These are phyloP conservation scores for Pichia sp. DNA, from an alignment of 1,139 yeast species.

Conservation along the genomic window DNA sequence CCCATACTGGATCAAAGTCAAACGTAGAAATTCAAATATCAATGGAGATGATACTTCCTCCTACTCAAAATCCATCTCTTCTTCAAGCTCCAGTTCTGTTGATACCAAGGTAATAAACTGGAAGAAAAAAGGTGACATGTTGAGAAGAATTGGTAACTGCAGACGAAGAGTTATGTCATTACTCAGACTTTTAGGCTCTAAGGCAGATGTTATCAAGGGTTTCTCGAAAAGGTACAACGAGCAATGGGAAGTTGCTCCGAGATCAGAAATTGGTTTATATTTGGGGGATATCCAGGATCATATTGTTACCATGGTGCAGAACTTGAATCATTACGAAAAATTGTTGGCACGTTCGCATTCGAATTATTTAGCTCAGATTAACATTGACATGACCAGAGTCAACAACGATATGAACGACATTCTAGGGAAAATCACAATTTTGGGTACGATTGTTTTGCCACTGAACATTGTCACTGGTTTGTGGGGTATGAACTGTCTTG, in stretches of 20 bases:
- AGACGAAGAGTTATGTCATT: conserved; percentile 92
- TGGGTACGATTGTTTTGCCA: conserved; percentile 93
- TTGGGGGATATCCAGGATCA: conserved; percentile 93
- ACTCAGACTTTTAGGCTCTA: conserved; percentile 75
- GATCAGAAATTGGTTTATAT: conserved; percentile 81
- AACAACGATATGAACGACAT: conserved; percentile 97
- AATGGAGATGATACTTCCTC: conserved; percentile 24
- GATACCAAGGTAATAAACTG: conserved; percentile 66
- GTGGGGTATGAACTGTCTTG: conserved; percentile 98
- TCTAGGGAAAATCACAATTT: conserved; percentile 82
- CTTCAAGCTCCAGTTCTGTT: conserved; percentile 34
- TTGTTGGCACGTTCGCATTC: conserved; percentile 89
- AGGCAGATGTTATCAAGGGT: conserved; percentile 95
- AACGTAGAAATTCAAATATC: conserved; percentile 29
- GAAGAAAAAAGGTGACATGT: conserved; percentile 92
- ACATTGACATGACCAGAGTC: conserved; percentile 96
- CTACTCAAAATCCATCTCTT: conserved; percentile 9
- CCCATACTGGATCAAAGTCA: conserved; percentile 27
- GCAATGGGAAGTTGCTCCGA: conserved; percentile 69
- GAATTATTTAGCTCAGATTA: conserved; percentile 91
- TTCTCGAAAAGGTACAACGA: conserved; percentile 89
- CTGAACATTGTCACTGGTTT: conserved; percentile 91
- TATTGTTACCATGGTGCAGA: conserved; percentile 91
- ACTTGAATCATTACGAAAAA: conserved; percentile 90
- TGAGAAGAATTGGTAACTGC: conserved; percentile 90